These are phyloP conservation scores for Euphorbia peplus DNA, from an alignment of 345 rosid genomes.

Conservation along the genomic window DNA sequence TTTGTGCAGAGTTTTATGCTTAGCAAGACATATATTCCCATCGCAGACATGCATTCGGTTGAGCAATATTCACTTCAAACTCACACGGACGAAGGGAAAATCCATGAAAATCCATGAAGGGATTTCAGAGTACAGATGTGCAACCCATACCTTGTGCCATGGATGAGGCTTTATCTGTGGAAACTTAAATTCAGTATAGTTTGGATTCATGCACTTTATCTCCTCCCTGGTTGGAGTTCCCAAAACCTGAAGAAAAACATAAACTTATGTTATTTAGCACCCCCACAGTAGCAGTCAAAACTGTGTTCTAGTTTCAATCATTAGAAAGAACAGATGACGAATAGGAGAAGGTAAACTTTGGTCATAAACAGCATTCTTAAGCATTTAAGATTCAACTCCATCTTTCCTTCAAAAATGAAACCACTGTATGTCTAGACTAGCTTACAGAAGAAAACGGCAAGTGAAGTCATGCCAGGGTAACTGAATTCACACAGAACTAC, in stretches of 20 bases:
- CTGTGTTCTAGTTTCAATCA: not conserved
- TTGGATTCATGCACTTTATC: constrained; percentile 98
- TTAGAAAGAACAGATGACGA: not conserved
- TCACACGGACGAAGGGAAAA: not conserved
- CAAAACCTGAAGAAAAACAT: constrained; percentile 49
- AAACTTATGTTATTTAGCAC: not conserved
- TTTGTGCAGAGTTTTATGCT: not conserved
- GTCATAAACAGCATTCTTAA: not conserved
- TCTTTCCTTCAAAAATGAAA: not conserved
- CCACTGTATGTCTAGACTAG: not conserved
- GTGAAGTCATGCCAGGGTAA: not conserved
- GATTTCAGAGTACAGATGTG: not conserved
- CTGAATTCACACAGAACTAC: not conserved
- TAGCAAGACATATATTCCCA: not conserved
- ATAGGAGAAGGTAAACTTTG: not conserved
- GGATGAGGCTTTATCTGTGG: constrained; percentile 97
- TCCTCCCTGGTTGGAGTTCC: constrained; percentile 98
- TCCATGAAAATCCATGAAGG: not conserved
- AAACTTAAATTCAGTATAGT: constrained; percentile 86
- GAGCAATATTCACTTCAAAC: not conserved
- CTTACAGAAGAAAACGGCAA: constrained; percentile 1
- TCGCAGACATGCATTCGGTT: not conserved
- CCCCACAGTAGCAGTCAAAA: not conserved
- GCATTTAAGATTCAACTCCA: not conserved
- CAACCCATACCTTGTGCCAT: constrained; percentile 75